phyloP scores from a whole-genome alignment of 441 rosid genomes.

The Metrosideros polymorpha region DNA sequence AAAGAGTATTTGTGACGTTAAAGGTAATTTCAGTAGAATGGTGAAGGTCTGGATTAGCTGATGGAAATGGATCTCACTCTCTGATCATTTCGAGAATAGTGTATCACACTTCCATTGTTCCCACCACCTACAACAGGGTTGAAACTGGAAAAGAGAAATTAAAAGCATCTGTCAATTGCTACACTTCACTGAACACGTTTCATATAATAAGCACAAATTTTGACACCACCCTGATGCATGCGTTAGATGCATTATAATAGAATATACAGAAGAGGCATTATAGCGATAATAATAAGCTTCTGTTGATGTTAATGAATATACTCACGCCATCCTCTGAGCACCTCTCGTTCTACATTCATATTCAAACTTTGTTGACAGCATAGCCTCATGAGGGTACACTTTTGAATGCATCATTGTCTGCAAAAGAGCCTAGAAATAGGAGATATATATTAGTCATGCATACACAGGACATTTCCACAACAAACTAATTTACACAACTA shows the following conservation, averaged over 20 bases:
- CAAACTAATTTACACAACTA: not conserved
- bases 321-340: constrained; percentile 99
- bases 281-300: not conserved
- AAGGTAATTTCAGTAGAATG: not conserved
- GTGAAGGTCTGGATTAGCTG: not conserved
- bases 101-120: constrained; percentile 76
- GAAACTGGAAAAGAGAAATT: constrained; percentile 43
- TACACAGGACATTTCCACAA: not conserved
- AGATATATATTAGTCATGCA: not conserved
- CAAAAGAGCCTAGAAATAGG: constrained; percentile 59
- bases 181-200: not conserved
- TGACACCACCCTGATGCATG: not conserved
- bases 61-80: constrained; percentile 28
- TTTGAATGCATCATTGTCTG: constrained; percentile 90
- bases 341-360: constrained; percentile 92
- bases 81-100: constrained; percentile 93
- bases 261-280: not conserved
- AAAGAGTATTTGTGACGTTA: not conserved
- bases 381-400: constrained; percentile 59
- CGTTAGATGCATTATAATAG: not conserved
- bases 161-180: not conserved
- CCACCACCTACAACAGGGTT: constrained; percentile 98
- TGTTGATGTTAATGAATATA: constrained; percentile 10
- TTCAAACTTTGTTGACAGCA: constrained; percentile 78
- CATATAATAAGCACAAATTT: not conserved